Conservation (phyloP, 169 alveolate species). For the Plasmodium reichenowi region DNA sequence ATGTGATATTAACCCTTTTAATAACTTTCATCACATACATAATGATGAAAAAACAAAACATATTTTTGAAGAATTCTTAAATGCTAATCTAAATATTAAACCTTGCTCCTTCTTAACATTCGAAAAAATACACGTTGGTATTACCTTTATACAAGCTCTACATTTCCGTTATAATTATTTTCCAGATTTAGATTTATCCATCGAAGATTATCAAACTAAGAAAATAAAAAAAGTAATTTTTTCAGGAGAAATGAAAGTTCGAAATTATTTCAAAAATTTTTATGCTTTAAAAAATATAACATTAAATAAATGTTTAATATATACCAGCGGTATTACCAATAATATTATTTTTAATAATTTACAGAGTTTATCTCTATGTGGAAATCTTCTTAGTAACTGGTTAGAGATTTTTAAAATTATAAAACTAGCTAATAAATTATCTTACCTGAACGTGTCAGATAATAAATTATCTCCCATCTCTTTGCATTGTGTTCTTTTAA, state of each 20-base stretch:
- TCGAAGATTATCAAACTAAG: constrained; percentile 71
- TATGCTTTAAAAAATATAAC: constrained; percentile 34
- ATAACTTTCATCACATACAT: not conserved
- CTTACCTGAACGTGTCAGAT: constrained; percentile 61
- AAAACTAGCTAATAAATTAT: constrained; percentile 30
- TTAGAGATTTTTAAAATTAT: constrained; percentile 54
- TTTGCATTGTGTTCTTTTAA: constrained; percentile 3
- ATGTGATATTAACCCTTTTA: not conserved
- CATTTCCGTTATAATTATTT: constrained; percentile 47
- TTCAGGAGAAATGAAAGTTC: constrained; percentile 46
- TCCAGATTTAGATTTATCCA: constrained; percentile 50
- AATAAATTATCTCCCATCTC: constrained; percentile 25
- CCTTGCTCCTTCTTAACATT: constrained; percentile 69
- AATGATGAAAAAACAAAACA: not conserved
- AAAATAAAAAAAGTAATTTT: constrained; percentile 43
- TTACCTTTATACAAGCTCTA: constrained; percentile 60
- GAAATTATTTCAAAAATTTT: constrained; percentile 52
- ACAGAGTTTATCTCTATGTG: constrained; percentile 45
- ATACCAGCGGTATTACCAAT: constrained; percentile 15
- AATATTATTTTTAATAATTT: constrained; percentile 26
- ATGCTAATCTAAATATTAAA: not conserved
- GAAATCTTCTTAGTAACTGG: constrained; percentile 55
- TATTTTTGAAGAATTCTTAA: not conserved
- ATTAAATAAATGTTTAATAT: constrained; percentile 56
- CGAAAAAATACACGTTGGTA: constrained; percentile 63